Conservation (phyloP, 306 rosid genomes). For the Ochetophila trinervis region DNA sequence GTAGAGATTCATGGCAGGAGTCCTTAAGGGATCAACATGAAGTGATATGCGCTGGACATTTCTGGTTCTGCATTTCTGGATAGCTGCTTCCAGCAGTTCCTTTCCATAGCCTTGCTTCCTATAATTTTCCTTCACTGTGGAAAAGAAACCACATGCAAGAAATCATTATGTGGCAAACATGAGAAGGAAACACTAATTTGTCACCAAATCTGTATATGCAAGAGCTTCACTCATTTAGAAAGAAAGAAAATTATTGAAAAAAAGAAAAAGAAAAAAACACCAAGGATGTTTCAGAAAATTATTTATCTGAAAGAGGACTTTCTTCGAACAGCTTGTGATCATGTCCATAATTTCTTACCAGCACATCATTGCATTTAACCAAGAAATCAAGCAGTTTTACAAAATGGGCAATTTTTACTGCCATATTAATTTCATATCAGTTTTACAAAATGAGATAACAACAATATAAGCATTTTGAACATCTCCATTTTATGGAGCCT, state of each 20-base stretch:
- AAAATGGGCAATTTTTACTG: too few relatives aligned
- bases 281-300: neutral
- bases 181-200: neutral
- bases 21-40: constrained; percentile 79
- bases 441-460: neutral
- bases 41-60: constrained; percentile 66
- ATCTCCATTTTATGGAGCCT: neutral
- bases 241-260: neutral
- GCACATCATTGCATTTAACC: too few relatives aligned
- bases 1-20: constrained; percentile 68
- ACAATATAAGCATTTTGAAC: neutral
- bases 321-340: constrained; percentile 50
- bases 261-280: neutral
- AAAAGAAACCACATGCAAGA: constrained; percentile 11
- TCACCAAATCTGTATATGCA: neutral
- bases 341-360: neutral
- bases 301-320: constrained; percentile 1
- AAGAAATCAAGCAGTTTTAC: too few relatives aligned
- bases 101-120: constrained; percentile 83
- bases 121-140: constrained; percentile 66
- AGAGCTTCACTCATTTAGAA: neutral
- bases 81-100: constrained; percentile 69
- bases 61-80: constrained; percentile 64
- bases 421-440: too few relatives aligned
- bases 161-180: neutral